Percentiles rank a stretch among this genome's conserved stretches.
Evolutionary conservation across 2,329 filamentous ascomycete genomes (phyloP).

Genomic region (Botrytis hyacinthi): DNA sequence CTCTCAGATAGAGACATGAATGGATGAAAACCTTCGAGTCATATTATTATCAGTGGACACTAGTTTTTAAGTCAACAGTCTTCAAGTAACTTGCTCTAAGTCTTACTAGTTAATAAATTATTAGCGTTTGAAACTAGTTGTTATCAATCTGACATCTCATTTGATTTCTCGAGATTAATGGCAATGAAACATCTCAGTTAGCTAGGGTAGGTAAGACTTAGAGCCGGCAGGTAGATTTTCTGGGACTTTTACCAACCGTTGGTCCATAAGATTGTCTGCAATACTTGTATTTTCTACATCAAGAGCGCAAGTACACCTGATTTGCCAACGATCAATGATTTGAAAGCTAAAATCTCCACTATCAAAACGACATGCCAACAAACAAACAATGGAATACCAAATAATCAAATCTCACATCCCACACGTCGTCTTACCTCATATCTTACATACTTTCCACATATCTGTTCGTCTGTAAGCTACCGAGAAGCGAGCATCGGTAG

Average conservation of each 20-base stretch:
- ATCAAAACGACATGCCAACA: background rate
- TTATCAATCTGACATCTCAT: background rate
- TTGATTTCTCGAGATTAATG: background rate
- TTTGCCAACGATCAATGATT: background rate
- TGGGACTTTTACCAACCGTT: background rate
- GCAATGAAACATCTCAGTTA: background rate
- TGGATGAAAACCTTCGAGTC: no score
- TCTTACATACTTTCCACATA: background rate
- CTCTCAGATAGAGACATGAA: background rate
- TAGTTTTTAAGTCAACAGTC: background rate
- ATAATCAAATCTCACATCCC: background rate
- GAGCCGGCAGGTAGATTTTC: background rate
- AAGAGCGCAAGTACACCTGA: background rate
- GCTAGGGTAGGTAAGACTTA: background rate
- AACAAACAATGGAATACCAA: background rate
- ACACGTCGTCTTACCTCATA: background rate
- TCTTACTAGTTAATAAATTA: background rate
- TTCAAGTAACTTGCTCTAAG: background rate
- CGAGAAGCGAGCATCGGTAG: background rate
- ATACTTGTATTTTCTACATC: background rate
- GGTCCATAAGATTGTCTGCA: background rate
- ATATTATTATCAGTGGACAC: background rate
- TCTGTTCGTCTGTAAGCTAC: background rate
- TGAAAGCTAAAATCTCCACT: background rate
- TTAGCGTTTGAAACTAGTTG: background rate